Percentiles rank a stretch among this genome's conserved stretches.
phyloP scores from a whole-genome alignment of 208 protist genomes.

The Leishmania martiniquensis region DNA sequence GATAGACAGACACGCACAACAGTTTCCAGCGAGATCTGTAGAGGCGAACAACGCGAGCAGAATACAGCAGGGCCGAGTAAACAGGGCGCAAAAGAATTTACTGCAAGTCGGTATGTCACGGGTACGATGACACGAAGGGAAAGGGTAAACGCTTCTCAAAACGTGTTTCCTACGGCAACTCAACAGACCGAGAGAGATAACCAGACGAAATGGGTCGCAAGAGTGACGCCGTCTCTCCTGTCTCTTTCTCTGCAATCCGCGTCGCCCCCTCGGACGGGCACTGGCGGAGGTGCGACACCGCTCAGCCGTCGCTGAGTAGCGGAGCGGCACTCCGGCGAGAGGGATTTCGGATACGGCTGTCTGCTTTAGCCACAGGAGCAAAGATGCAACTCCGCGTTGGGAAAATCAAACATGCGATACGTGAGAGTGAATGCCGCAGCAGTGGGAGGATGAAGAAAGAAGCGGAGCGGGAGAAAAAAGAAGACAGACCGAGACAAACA shows the following conservation, averaged over 20 bases:
- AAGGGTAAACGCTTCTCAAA: neutral
- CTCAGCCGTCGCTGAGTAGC: neutral
- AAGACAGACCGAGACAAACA: neutral
- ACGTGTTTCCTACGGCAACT: neutral
- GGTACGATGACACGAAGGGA: too few relatives aligned
- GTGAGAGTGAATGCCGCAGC: too few relatives aligned
- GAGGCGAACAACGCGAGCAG: neutral
- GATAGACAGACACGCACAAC: neutral
- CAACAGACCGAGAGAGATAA: neutral
- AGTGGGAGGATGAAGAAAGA: neutral
- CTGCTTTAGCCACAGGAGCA: too few relatives aligned
- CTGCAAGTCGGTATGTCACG: too few relatives aligned
- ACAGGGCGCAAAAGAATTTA: neutral
- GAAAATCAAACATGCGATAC: neutral
- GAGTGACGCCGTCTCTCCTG: neutral
- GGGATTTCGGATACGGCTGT: too few relatives aligned
- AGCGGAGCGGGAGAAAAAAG: neutral
- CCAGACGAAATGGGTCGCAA: neutral
- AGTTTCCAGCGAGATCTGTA: neutral
- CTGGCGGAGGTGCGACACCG: neutral
- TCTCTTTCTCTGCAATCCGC: neutral
- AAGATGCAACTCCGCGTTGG: too few relatives aligned
- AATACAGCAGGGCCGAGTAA: neutral
- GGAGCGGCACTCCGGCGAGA: neutral
- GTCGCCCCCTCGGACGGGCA: neutral